phyloP scores from a whole-genome alignment of 371 early-diverging fungal genomes.

The Dichotomocladium elegans region DNA sequence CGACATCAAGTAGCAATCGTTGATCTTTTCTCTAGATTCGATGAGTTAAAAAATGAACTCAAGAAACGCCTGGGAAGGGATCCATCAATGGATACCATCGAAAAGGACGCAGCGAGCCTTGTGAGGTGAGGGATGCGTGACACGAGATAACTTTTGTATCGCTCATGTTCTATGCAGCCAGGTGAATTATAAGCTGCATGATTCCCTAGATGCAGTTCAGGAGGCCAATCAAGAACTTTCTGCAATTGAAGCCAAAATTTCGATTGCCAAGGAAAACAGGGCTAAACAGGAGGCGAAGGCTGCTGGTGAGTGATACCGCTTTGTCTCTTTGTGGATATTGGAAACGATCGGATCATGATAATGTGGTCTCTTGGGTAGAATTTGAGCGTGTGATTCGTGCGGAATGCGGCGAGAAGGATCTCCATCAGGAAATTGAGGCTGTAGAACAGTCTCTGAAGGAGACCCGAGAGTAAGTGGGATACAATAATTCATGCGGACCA shows the following conservation, averaged over 20 bases:
- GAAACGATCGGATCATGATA: neutral
- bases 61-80: slow-evolving; percentile 15
- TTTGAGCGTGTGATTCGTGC: slow-evolving; percentile 8
- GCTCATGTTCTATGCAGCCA: neutral
- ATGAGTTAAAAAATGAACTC: slow-evolving; percentile 27
- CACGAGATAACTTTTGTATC: neutral
- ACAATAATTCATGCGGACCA: neutral
- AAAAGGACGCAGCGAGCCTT: slow-evolving; percentile 14
- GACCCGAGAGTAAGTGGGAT: slow-evolving; percentile 21
- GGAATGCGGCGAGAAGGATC: slow-evolving; percentile 19
- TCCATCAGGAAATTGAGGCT: slow-evolving; percentile 18
- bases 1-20: slow-evolving; percentile 3
- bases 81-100: slow-evolving; percentile 21
- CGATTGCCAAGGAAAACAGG: slow-evolving; percentile 25
- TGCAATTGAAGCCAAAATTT: slow-evolving; percentile 32
- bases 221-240: slow-evolving; percentile 21
- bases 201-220: neutral
- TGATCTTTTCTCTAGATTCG: slow-evolving; percentile 5
- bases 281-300: slow-evolving; percentile 14
- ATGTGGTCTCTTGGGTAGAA: too few species aligned
- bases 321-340: neutral
- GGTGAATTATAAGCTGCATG: neutral
- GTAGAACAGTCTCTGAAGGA: slow-evolving; percentile 9
- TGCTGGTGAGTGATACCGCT: slow-evolving; percentile 9
- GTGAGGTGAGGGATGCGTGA: neutral